Percentiles rank a stretch among this genome's conserved stretches.
phyloP scores from a whole-genome alignment of 2,329 filamentous ascomycete species.

The Claviceps sp. region DNA sequence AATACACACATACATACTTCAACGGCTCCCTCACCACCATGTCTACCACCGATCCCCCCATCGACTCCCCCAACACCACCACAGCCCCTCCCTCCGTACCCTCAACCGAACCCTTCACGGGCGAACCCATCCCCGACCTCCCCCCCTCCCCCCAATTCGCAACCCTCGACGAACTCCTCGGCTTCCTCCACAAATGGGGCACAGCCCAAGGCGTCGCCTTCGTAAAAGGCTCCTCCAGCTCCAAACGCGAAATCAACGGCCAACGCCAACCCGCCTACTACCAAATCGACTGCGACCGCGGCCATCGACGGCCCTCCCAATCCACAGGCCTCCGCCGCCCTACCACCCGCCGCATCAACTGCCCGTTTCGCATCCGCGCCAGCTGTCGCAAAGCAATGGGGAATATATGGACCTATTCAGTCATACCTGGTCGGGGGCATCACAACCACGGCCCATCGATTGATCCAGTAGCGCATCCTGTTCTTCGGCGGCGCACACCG shows the following conservation, averaged over 20 bases:
- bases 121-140: not conserved
- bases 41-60: no score
- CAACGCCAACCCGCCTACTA: not conserved
- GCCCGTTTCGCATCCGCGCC: not conserved
- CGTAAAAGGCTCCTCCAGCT: not conserved
- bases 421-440: not conserved
- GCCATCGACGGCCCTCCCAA: not conserved
- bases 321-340: not conserved
- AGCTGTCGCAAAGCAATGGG: not conserved
- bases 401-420: not conserved
- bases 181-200: not conserved
- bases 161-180: not conserved
- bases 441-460: not conserved
- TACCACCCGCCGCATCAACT: not conserved
- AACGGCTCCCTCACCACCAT: no score
- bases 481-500: not conserved
- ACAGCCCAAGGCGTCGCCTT: not conserved
- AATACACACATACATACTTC: no score
- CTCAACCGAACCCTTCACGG: no score
- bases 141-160: not conserved
- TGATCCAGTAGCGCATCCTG: not conserved
- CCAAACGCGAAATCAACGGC: not conserved
- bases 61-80: no score
- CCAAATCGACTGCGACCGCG: not conserved
- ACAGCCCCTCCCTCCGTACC: no score